phyloP scores from a whole-genome alignment of 106 monocot species.

The Dendrobium officinale region DNA sequence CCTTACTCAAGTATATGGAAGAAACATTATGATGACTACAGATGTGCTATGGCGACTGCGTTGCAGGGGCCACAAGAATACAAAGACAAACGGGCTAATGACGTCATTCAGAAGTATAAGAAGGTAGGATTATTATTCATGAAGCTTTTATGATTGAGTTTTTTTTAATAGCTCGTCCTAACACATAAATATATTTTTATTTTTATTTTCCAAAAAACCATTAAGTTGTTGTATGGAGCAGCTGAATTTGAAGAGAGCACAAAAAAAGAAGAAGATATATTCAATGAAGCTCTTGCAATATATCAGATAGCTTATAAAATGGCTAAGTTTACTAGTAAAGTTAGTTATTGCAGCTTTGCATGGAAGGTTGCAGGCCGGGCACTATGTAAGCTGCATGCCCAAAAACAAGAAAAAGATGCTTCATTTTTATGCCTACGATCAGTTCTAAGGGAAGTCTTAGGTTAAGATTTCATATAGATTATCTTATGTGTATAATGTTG shows the following conservation, averaged over 20 bases:
- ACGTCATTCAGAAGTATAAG: slow-evolving; percentile 44
- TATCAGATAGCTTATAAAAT: slow-evolving; percentile 48
- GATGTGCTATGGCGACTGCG: slow-evolving; percentile 19
- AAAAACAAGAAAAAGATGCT: slow-evolving; percentile 12
- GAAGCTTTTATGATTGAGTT: neutral
- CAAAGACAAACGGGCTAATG: slow-evolving; percentile 14
- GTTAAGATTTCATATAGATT: neutral
- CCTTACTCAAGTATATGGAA: slow-evolving; percentile 24
- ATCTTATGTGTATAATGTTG: too few species aligned
- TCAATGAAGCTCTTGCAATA: slow-evolving; percentile 49
- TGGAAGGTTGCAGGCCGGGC: slow-evolving; percentile 60
- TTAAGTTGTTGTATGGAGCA: slow-evolving; percentile 48
- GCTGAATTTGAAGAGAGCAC: slow-evolving; percentile 35
- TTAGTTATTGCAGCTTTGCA: slow-evolving; percentile 37
- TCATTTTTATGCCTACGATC: slow-evolving; percentile 21
- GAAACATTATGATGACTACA: slow-evolving; percentile 24
- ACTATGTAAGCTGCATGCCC: slow-evolving; percentile 25
- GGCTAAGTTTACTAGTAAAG: slow-evolving; percentile 10
- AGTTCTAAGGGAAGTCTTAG: slow-evolving; percentile 26
- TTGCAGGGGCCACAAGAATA: slow-evolving; percentile 10
- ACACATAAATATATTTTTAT: neutral
- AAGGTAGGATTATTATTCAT: slow-evolving; percentile 11
- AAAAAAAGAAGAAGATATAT: slow-evolving; percentile 21
- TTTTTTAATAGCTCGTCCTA: neutral
- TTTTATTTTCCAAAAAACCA: neutral